Conservation (phyloP, 176 grass and related monocot species). For the Triticum aestivum region IWGSC_CS_RefSeq_v2.1 NC_057810.1:545689251-545689750, state of each 20-base stretch:
- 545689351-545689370: conserved; percentile 88
- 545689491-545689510: not conserved
- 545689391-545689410: conserved; percentile 91
- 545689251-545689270: not conserved
- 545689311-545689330: not conserved
- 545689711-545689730: not conserved
- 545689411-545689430: conserved; percentile 45
- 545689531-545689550: not conserved
- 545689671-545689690: not conserved
- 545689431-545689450: not conserved
- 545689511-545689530: not conserved
- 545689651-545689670: not conserved
- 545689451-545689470: conserved; percentile 17
- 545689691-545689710: conserved; percentile 7
- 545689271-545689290: not conserved
- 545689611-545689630: not conserved
- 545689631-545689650: conserved; percentile 1
- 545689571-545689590: not conserved
- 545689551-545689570: not conserved
- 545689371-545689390: conserved; percentile 95
- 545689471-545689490: conserved; percentile 2
- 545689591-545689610: not conserved
- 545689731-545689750: not conserved
- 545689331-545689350: conserved; percentile 51
- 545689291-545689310: not conserved